phyloP scores from a whole-genome alignment of 1,284 basidiomycete genomes.

The Bjerkandera adusta region DNA sequence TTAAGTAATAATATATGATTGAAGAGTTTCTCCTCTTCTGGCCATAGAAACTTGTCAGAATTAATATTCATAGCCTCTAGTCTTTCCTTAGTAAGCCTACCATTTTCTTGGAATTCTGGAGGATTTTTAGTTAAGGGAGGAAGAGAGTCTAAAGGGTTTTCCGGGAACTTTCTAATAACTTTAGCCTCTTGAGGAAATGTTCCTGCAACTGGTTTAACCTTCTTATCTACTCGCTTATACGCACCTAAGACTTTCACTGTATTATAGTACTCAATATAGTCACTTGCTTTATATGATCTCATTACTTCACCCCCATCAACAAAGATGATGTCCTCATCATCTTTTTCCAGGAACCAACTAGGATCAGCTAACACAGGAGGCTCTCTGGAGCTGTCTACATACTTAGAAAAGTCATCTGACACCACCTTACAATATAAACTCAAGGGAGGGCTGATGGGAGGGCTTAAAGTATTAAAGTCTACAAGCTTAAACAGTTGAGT shows the following conservation, averaged over 20 bases:
- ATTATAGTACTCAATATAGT: neutral
- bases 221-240: neutral
- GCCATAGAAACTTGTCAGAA: conserved; percentile 9
- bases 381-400: too few species aligned
- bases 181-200: neutral
- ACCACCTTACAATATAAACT: too few species aligned
- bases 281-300: neutral
- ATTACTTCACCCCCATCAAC: neutral
- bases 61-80: neutral
- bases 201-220: neutral
- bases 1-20: conserved; percentile 36
- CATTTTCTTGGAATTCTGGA: neutral
- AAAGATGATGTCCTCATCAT: conserved; percentile 5
- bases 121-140: neutral
- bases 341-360: too few species aligned
- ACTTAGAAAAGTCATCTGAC: too few species aligned
- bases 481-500: too few species aligned
- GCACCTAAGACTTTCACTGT: neutral
- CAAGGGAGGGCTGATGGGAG: too few species aligned
- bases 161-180: neutral
- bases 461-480: too few species aligned
- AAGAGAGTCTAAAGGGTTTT: conserved; percentile 1
- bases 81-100: neutral
- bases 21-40: conserved; percentile 32
- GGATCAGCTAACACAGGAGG: too few species aligned